Percentiles rank a stretch among this genome's conserved stretches.
These are phyloP conservation scores for Coffea canephora DNA, from an alignment of 257 asterid genomes.

Conservation along the genomic window DNA sequence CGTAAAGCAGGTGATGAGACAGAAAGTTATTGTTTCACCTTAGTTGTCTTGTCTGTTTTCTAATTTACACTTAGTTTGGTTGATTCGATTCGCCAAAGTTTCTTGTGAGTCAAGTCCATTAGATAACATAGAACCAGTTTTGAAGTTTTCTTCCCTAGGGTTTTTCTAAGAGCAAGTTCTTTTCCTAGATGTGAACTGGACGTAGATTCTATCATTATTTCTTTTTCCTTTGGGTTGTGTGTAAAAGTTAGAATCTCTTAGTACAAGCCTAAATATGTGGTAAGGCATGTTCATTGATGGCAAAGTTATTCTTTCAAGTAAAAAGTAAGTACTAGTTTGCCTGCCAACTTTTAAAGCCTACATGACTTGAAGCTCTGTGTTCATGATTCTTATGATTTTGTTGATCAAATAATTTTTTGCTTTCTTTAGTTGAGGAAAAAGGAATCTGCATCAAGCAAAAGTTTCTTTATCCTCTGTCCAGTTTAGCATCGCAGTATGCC, in stretches of 20 bases:
- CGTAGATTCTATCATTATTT: background rate
- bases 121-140: background rate
- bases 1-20: conserved; percentile 64
- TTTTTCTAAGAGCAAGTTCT: background rate
- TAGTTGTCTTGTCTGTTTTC: background rate
- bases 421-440: background rate
- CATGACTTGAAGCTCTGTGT: background rate
- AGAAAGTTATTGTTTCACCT: background rate
- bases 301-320: background rate
- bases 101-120: too few relatives aligned
- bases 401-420: background rate
- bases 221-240: too few relatives aligned
- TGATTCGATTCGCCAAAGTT: background rate
- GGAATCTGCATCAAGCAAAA: background rate
- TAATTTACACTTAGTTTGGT: background rate
- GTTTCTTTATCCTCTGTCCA: background rate
- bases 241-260: background rate
- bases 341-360: background rate
- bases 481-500: background rate
- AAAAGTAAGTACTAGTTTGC: background rate
- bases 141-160: background rate
- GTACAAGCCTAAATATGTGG: background rate
- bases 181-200: too few relatives aligned
- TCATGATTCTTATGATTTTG: background rate
- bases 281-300: background rate